phyloP scores from a whole-genome alignment of 2,329 filamentous ascomycete genomes.

The Paradendryphiella salina region DNA sequence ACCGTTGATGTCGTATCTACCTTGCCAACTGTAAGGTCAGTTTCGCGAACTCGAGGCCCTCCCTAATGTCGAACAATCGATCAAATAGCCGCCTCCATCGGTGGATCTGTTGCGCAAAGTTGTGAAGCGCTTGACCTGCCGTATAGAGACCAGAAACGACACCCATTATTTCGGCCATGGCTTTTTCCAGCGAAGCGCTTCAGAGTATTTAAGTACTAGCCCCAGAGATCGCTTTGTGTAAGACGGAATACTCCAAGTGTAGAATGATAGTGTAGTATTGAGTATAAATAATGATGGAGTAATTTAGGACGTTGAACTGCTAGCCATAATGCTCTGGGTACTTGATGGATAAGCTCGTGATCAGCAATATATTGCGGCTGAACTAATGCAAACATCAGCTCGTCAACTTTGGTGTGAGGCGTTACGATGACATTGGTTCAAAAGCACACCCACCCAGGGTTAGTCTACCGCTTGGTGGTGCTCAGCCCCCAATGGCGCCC shows the following conservation, averaged over 20 bases:
- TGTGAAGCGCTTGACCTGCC: slow-evolving; percentile 21
- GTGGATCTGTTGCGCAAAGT: slow-evolving; percentile 24
- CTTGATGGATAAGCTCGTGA: slow-evolving; percentile 16
- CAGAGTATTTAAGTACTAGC: too few relatives aligned
- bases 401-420: slow-evolving; percentile 8
- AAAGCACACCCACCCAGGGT: slow-evolving; percentile 11
- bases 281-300: neutral
- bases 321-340: slow-evolving; percentile 9
- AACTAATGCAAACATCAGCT: slow-evolving; percentile 23
- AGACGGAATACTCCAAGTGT: too few relatives aligned
- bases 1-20: slow-evolving; percentile 28
- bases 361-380: slow-evolving; percentile 12
- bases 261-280: neutral
- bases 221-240: too few relatives aligned
- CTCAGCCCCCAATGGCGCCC: slow-evolving; percentile 25
- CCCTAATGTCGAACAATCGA: slow-evolving; percentile 29
- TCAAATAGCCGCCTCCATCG: slow-evolving; percentile 27
- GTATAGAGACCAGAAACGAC: slow-evolving; percentile 23
- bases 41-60: slow-evolving; percentile 25
- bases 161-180: slow-evolving; percentile 28
- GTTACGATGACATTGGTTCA: slow-evolving; percentile 19
- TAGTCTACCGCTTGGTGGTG: slow-evolving; percentile 14
- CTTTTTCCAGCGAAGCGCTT: neutral
- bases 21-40: slow-evolving; percentile 31
- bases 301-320: too few relatives aligned